Evolutionary conservation across 176 grass and related monocot species (phyloP).

Genomic region (Neostapfia colusana): DNA sequence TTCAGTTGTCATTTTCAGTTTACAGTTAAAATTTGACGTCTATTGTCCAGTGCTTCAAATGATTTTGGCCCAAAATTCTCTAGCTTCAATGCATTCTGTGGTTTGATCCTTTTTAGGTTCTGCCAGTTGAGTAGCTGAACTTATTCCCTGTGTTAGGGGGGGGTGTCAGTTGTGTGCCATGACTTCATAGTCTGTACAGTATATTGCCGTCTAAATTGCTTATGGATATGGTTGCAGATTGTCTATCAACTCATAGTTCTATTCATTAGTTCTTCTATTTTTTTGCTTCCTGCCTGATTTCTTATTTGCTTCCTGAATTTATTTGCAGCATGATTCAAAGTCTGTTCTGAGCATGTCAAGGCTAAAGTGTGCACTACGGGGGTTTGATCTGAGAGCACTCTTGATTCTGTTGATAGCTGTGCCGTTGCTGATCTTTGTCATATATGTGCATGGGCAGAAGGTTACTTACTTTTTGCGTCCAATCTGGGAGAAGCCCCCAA

Average conservation of each 20-base stretch:
- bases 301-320: constrained; percentile 20
- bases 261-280: constrained; percentile 18
- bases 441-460: constrained; percentile 84
- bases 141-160: not conserved
- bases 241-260: not conserved
- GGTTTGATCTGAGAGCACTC: constrained; percentile 71
- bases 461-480: constrained; percentile 88
- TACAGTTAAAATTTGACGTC: not conserved
- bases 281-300: constrained; percentile 2
- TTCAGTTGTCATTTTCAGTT: not conserved
- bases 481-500: constrained; percentile 83
- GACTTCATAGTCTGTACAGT: not conserved
- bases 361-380: constrained; percentile 64
- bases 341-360: constrained; percentile 72
- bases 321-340: constrained; percentile 68
- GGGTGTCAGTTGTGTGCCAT: not conserved
- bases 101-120: not conserved
- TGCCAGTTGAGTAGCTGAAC: not conserved
- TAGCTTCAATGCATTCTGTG: not conserved
- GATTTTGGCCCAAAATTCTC: not conserved
- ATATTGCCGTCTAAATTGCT: constrained; percentile 20
- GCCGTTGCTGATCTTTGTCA: constrained; percentile 57
- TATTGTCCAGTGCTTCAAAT: not conserved
- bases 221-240: constrained; percentile 5
- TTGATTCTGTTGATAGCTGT: constrained; percentile 64